Evolutionary conservation across 148 eudicot species (phyloP), one percentile per base, ranked within the genome.

Genomic region (Amaranthus palmeri): DNA sequence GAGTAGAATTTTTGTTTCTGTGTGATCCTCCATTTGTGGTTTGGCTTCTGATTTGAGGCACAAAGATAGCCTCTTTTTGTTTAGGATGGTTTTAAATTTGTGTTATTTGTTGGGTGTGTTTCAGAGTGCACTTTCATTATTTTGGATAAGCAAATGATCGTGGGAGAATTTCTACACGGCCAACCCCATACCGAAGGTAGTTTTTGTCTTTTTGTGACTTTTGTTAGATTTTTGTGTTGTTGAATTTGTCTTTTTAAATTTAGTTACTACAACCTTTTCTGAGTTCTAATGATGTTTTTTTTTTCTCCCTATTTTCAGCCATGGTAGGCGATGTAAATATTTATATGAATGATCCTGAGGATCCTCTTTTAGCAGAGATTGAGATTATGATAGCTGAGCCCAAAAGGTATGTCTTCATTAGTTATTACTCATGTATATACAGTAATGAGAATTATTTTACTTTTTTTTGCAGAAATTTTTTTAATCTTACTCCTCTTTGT

Each of bases 261-360:
- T 25, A 25, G 36, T 0, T 25, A 25, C 36, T 25, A 25, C 36
- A 0, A 0, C 36, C 36, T 25, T 25, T 25, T 25, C 2, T 2
- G 36, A 25, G 36, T 25, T 25, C 36, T 8, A 56, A 17, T 12
- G 11, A 40, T 11, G 7, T 44, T 52, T 43, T 6, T 11, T n/a
- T n/a, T n/a, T n/a, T n/a, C n/a, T 50, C 52, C 8, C 49, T 52
- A 65, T 53, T 9, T 71, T 14, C 61, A 83, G 86, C 86, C 12
- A 91, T 90, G 98, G 92, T 91, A 5, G 98, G 98, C 67, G 98
- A 91, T 83, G 98, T 93, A 55, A 91, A 93, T 75, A 76, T 93
- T 67, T 93, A 89, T 83, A 86, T 91, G 97, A 93, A 93, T 83
- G 98, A 93, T 83, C 64, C 83, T 79, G 97, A 93, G 68, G 91